Evolutionary conservation across 768 basidiomycete species (phyloP).

Genomic region (Termitomyces sp.): DNA sequence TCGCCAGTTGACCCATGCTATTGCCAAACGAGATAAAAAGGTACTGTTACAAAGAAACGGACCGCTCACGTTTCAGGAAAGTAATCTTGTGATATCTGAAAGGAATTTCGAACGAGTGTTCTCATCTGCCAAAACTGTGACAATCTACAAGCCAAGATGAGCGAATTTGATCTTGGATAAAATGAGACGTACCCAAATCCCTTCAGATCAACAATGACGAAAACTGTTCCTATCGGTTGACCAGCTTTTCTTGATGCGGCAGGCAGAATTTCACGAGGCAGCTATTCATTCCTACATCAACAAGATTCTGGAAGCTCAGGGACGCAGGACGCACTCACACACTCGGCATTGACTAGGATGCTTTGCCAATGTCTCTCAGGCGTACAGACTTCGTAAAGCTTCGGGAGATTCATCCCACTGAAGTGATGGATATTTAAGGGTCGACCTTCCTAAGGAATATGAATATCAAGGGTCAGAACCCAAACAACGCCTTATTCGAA

Average conservation of each 20-base stretch:
- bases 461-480: slow-evolving; percentile 18
- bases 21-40: background rate
- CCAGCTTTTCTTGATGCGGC: slow-evolving; percentile 55
- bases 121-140: slow-evolving; percentile 76
- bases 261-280: slow-evolving; percentile 62
- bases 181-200: slow-evolving; percentile 53
- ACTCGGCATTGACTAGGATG: slow-evolving; percentile 60
- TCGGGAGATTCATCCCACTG: slow-evolving; percentile 50
- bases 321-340: slow-evolving; percentile 20
- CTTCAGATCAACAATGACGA: slow-evolving; percentile 67
- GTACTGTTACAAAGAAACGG: background rate
- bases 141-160: slow-evolving; percentile 32
- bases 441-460: slow-evolving; percentile 52
- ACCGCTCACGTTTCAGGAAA: slow-evolving; percentile 63
- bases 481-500: background rate
- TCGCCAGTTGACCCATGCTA: slow-evolving; percentile 68
- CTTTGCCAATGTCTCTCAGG: slow-evolving; percentile 61
- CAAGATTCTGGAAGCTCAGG: background rate
- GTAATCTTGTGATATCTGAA: slow-evolving; percentile 76
- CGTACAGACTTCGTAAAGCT: slow-evolving; percentile 49
- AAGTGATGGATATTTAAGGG: slow-evolving; percentile 66
- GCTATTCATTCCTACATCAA: slow-evolving; percentile 18
- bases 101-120: slow-evolving; percentile 50
- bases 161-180: background rate
- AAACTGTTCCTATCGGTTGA: slow-evolving; percentile 39